Conservation (phyloP, 2,329 filamentous ascomycete genomes). For the Colletotrichum orchidophilum region DNA sequence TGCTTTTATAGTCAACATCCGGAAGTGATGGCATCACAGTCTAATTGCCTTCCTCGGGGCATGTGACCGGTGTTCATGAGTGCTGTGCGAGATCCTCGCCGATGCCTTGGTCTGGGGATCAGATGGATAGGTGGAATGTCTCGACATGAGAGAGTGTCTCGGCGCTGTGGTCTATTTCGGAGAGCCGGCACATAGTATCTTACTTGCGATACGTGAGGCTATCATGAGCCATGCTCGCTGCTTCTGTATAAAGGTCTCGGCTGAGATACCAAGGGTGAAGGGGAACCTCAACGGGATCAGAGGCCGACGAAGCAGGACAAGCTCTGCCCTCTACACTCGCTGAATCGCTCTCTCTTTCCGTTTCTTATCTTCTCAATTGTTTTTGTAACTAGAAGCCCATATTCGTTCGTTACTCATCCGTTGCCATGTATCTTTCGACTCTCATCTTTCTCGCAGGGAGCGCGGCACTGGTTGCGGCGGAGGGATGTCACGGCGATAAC, state of each 20-base stretch:
- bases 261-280: not conserved
- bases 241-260: conserved; percentile 16
- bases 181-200: not conserved
- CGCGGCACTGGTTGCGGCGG: not conserved
- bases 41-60: not conserved
- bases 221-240: not conserved
- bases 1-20: not conserved
- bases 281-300: not conserved
- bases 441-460: not conserved
- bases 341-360: not conserved
- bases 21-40: not conserved
- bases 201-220: not conserved
- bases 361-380: too few relatives aligned
- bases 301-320: not conserved
- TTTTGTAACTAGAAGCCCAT: not conserved
- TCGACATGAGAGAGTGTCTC: not conserved
- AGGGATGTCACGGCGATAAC: conserved; percentile 31
- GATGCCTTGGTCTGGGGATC: not conserved
- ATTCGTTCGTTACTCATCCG: too few relatives aligned
- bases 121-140: not conserved
- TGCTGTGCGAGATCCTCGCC: too few relatives aligned
- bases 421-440: not conserved
- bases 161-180: not conserved
- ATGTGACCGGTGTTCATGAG: not conserved
- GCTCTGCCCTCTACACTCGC: not conserved